phyloP scores from a whole-genome alignment of 2,329 filamentous ascomycete species.

The Diaporthe helianthi region DNA sequence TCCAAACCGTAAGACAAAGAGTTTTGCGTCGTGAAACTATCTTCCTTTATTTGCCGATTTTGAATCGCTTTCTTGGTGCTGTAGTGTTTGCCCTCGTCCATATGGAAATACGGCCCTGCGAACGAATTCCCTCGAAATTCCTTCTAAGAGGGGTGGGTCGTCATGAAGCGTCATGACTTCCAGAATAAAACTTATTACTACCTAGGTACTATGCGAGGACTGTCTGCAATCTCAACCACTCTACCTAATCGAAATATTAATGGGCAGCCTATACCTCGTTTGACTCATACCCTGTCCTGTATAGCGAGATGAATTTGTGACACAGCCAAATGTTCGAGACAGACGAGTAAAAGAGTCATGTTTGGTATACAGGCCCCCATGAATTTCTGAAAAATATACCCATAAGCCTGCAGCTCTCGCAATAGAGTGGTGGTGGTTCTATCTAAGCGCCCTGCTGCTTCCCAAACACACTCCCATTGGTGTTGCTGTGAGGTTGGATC shows the following conservation, averaged over 20 bases:
- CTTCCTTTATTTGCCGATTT: too few relatives aligned
- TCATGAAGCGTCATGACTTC: not conserved
- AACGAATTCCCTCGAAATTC: too few relatives aligned
- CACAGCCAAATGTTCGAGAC: not conserved
- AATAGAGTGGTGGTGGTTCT: not conserved
- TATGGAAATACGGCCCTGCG: not conserved
- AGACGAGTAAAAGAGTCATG: not conserved
- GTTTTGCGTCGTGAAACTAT: not conserved
- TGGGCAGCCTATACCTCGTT: too few relatives aligned
- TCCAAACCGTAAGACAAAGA: not conserved
- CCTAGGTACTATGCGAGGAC: not conserved
- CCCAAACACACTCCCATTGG: not conserved
- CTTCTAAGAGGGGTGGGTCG: not conserved
- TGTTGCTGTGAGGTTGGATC: not conserved
- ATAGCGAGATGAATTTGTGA: not conserved
- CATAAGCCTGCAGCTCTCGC: not conserved
- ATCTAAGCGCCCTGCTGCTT: constrained; percentile 13
- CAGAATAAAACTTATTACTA: too few relatives aligned
- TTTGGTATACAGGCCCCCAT: not conserved
- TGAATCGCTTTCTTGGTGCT: not conserved
- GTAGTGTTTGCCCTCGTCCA: not conserved
- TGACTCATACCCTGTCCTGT: too few relatives aligned
- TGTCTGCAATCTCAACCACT: not conserved
- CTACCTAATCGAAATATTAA: not conserved
- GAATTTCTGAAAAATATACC: not conserved